Base-by-base conservation (phyloP, 345 rosid genomes). In the Nephelium lappaceum region DNA sequence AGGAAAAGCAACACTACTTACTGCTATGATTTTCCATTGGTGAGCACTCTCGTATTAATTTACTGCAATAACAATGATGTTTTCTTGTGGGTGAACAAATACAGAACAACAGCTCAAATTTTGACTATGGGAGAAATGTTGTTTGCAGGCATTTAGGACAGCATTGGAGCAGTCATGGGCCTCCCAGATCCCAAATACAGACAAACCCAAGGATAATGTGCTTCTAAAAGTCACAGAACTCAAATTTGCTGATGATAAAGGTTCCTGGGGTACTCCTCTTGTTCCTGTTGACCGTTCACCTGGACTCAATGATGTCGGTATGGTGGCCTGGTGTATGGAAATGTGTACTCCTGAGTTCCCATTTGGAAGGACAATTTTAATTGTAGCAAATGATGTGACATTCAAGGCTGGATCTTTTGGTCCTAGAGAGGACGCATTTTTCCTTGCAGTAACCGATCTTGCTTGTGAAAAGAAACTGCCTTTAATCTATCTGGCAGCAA, bases 371-470 rank as follows among this genome's bases (percentile, higher is more conserved):
- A 93, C 79, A 69, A 85, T 94, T 80, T 81, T 94, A 74, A 73
- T 97, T 72, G 90, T 97, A 23, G 85, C 96, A 39, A 97, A 97
- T 85, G 99, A 97, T 81, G 98, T 94, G 80, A 97, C 99, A 81
- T 94, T 92, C 83, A 94, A 91, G 86, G 98, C 95, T 27, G 99
- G 99, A 75, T 97, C 99, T 74, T 97, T 97, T 83, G 99, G 99
- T 76, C 98, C 94, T 67, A 94, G 86, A 84, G 99, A 97, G 87
- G 99, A 97, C 65, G 98, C 99, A 42, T 97, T 94, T 88, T 97
- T 97, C 83, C 90, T 81, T 78, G 98, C 97, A 58, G 94, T 97
- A 42, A 93, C 98, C 69, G 95, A 94, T 79, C 94, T 94, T 42
- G 99, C 99, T 66, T 97, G 99, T 82, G 79, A 84, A 61, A 87